Conservation (phyloP, 129 eudicot species). For the Escallonia rubra region DNA sequence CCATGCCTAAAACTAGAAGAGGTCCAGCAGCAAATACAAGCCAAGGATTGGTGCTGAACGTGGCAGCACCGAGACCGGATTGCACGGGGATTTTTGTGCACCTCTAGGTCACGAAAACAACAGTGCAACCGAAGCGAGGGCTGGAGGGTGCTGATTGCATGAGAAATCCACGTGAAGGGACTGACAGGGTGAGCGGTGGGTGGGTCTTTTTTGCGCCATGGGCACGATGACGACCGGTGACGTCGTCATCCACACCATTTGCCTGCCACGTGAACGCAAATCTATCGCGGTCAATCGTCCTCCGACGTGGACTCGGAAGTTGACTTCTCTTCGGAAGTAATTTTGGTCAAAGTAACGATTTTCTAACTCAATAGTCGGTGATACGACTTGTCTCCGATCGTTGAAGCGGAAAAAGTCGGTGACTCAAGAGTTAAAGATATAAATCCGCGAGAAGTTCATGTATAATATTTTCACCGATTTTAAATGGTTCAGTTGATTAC, state of each 20-base stretch:
- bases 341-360: too few species aligned
- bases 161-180: constrained; percentile 45
- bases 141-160: constrained; percentile 16
- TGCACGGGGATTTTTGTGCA: constrained; percentile 27
- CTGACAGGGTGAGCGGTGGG: constrained; percentile 36
- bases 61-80: constrained; percentile 15
- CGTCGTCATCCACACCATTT: constrained; percentile 2
- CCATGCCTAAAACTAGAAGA: too few species aligned
- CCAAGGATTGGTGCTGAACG: too few species aligned
- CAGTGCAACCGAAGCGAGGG: constrained; percentile 24
- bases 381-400: too few species aligned
- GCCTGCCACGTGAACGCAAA: constrained; percentile 14
- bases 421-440: too few species aligned
- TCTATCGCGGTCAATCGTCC: not conserved
- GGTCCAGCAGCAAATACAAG: too few species aligned
- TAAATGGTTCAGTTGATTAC: too few species aligned
- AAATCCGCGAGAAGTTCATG: too few species aligned
- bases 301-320: not conserved
- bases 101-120: not conserved
- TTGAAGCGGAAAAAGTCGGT: too few species aligned
- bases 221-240: not conserved
- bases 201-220: not conserved
- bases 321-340: too few species aligned
- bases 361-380: too few species aligned
- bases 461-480: too few species aligned